Evolutionary conservation across 331 rosid species (phyloP).

Genomic region (Malus hybrid): DNA sequence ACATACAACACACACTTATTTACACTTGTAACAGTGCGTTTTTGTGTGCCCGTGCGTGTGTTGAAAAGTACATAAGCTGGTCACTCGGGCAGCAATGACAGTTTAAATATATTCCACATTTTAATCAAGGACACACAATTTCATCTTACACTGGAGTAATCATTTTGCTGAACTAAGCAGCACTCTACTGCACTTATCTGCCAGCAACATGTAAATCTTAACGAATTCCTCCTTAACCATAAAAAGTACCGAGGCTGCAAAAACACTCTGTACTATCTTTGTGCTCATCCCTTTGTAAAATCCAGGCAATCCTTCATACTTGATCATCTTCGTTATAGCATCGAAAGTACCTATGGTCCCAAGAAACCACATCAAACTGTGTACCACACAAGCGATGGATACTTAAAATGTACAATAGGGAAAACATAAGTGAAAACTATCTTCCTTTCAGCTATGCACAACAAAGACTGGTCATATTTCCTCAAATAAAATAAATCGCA

Average conservation of each 20-base stretch:
- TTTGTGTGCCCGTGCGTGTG: not conserved
- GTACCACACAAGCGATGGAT: not conserved
- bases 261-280: conserved; percentile 79
- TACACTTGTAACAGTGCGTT: too few species aligned
- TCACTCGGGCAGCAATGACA: not conserved
- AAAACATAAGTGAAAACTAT: not conserved
- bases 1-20: too few species aligned
- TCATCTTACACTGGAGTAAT: conserved; percentile 9
- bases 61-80: not conserved
- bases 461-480: not conserved
- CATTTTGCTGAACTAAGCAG: conserved; percentile 19
- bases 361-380: not conserved
- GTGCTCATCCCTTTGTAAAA: conserved; percentile 88
- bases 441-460: not conserved
- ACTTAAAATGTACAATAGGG: not conserved
- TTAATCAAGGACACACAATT: not conserved
- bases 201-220: conserved; percentile 43
- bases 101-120: not conserved
- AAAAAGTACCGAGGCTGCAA: conserved; percentile 80
- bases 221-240: conserved; percentile 82
- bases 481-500: not conserved
- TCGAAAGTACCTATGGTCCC: conserved; percentile 54
- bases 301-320: conserved; percentile 62
- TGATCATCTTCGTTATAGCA: conserved; percentile 68
- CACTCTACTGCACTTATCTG: conserved; percentile 29